These are phyloP conservation scores for Dillenia suffruticosa DNA, from an alignment of 164 flowering plant genomes.

Conservation along the genomic window DNA sequence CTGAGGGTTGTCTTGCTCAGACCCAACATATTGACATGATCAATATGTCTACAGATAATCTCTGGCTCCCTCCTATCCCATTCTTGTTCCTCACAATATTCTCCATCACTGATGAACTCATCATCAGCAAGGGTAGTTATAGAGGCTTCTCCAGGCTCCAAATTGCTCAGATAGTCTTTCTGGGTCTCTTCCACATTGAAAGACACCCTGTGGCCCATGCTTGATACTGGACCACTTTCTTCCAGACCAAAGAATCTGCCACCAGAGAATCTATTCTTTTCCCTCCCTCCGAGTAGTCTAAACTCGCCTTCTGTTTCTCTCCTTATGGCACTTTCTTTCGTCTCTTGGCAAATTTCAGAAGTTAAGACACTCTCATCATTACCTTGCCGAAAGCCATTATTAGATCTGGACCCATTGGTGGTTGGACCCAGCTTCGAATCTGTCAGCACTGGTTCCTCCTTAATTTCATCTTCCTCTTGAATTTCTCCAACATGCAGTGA, in stretches of 20 bases:
- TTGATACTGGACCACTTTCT: slow-evolving; percentile 14
- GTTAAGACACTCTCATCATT: slow-evolving; percentile 22
- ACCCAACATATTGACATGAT: slow-evolving; percentile 72
- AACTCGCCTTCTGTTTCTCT: slow-evolving; percentile 42
- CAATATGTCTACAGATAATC: slow-evolving; percentile 54
- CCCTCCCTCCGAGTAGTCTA: slow-evolving; percentile 32
- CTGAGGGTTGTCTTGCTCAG: slow-evolving; percentile 58
- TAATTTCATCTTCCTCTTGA: slow-evolving; percentile 29
- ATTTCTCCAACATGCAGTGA: slow-evolving; percentile 28
- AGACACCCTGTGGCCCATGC: slow-evolving; percentile 21
- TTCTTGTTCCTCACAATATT: slow-evolving; percentile 44
- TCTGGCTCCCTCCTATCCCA: slow-evolving; percentile 52
- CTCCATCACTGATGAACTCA: slow-evolving; percentile 39
- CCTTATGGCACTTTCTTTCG: slow-evolving; percentile 33
- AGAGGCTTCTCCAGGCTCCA: slow-evolving; percentile 21
- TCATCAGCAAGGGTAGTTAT: slow-evolving; percentile 15
- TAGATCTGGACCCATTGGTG: slow-evolving; percentile 11
- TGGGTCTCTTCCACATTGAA: slow-evolving; percentile 21
- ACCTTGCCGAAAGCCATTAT: slow-evolving; percentile 3
- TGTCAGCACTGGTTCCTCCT: slow-evolving; percentile 9
- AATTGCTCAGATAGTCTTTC: slow-evolving; percentile 7
- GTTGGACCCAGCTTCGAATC: slow-evolving; percentile 4
- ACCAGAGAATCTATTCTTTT: slow-evolving; percentile 17
- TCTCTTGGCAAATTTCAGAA: slow-evolving; percentile 23
- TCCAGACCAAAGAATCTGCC: slow-evolving; percentile 26